Evolutionary conservation across 257 asterid species (phyloP), one percentile per base, ranked within the genome.

Genomic region (Osmanthus fragrans): DNA sequence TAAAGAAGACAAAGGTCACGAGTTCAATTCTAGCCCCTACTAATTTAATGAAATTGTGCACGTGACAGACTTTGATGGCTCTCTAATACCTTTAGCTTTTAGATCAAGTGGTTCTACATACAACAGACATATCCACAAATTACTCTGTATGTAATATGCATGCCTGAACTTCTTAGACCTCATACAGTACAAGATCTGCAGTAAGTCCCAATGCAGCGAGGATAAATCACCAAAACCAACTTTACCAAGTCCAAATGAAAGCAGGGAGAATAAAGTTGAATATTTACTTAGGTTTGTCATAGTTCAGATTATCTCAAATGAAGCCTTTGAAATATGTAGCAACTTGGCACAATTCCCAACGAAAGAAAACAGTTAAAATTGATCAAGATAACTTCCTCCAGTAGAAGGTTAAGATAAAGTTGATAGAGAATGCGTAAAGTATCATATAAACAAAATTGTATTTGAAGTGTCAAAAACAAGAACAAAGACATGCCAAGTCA

Each of bases 111-210:
- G 66, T 19, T 56, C 29, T n/a, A n/a, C 0, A 21, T 27, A 21
- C 49, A 63, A 7, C 0, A 56, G 30, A 56, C 49, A 63, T 21
- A 63, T 51, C 37, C 34, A 23, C 40, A 30, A 68, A 25, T n/a
- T 37, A 25, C 23, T 71, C 33, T 72, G 76, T 19, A 1, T 49
- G 79, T 19, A 4, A 60, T 45, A 72, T 25, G 19, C 60, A 34
- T 40, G 77, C 73, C 30, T 21, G 33, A 80, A 72, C 80, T 68
- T 29, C 36, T 45, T 69, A 54, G 42, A 47, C 21, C 70, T 70
- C 42, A 5, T 63, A 37, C 27, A 12, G 21, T 74, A 51, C 37
- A 66, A 66, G 54, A 79, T 54, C 18, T 29, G 30, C 40, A 66
- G 34, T 18, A 71, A 33, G 32, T n/a, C n/a, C 18, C 19, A 34